Conservation (phyloP, 257 asterid species). For the Galeopsis tetrahit region DNA sequence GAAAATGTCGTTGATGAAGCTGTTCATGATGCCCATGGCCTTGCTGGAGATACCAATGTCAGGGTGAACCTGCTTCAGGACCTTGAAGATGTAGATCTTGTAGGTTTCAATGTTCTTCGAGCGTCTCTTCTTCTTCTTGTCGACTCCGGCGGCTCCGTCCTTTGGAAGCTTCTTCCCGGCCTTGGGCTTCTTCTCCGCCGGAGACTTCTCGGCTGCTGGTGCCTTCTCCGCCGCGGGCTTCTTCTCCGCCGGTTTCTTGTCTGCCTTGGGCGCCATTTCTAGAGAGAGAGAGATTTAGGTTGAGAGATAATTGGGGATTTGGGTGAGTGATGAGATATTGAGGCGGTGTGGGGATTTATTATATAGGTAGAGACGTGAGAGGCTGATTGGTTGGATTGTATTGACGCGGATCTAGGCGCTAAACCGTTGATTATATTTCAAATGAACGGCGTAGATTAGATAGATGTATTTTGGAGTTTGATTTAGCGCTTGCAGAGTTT, state of each 20-base stretch:
- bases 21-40: conserved; percentile 86
- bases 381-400: conserved; percentile 35
- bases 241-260: conserved; percentile 71
- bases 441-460: conserved; percentile 24
- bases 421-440: conserved; percentile 18
- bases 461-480: background rate
- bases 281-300: background rate
- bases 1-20: conserved; percentile 72
- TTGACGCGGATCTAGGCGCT: conserved; percentile 29
- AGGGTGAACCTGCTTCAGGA: conserved; percentile 73
- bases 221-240: conserved; percentile 68
- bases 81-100: conserved; percentile 85
- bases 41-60: conserved; percentile 81
- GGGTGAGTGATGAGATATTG: background rate
- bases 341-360: background rate
- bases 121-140: conserved; percentile 64
- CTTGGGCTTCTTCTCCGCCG: conserved; percentile 67
- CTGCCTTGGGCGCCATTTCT: conserved; percentile 62
- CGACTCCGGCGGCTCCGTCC: conserved; percentile 43
- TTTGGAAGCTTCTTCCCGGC: conserved; percentile 78
- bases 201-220: conserved; percentile 60
- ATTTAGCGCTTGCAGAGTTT: background rate
- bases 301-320: too few species aligned
- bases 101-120: conserved; percentile 63
- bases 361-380: conserved; percentile 30